These are phyloP conservation scores for Plasmodium inui DNA, from an alignment of 169 alveolate species.

Conservation along the genomic window DNA sequence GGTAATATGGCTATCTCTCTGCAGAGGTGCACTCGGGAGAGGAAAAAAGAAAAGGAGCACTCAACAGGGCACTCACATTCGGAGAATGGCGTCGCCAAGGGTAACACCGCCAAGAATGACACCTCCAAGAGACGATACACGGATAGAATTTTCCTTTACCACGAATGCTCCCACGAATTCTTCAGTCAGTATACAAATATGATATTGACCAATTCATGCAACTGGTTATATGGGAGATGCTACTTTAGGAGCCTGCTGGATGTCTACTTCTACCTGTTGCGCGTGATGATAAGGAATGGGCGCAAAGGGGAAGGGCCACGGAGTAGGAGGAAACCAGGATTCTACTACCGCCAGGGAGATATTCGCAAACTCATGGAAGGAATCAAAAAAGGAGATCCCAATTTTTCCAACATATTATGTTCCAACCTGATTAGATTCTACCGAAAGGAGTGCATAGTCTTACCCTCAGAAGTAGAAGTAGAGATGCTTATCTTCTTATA, in stretches of 20 bases:
- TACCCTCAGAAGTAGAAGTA: slow-evolving; percentile 53
- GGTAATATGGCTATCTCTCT: background rate
- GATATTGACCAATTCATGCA: slow-evolving; percentile 19
- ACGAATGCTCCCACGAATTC: slow-evolving; percentile 37
- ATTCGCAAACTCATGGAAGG: background rate
- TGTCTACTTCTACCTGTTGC: slow-evolving; percentile 41
- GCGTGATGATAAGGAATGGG: slow-evolving; percentile 10
- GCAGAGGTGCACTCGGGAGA: background rate
- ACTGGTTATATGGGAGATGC: slow-evolving; percentile 5
- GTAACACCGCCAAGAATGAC: background rate
- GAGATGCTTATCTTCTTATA: slow-evolving; percentile 45
- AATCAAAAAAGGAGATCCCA: background rate
- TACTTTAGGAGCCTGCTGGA: slow-evolving; percentile 29
- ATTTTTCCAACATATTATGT: background rate
- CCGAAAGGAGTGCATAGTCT: background rate
- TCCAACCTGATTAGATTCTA: slow-evolving; percentile 10
- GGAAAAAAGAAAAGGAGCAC: background rate
- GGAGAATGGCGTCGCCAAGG: background rate
- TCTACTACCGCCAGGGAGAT: slow-evolving; percentile 9
- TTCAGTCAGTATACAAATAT: slow-evolving; percentile 19
- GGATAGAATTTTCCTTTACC: slow-evolving; percentile 25
- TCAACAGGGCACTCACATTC: background rate
- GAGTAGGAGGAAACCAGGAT: background rate
- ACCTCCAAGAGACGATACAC: background rate
- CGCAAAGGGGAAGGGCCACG: background rate